These are phyloP conservation scores for Collybia mongolica DNA, from an alignment of 768 basidiomycete species.

Conservation along the genomic window DNA sequence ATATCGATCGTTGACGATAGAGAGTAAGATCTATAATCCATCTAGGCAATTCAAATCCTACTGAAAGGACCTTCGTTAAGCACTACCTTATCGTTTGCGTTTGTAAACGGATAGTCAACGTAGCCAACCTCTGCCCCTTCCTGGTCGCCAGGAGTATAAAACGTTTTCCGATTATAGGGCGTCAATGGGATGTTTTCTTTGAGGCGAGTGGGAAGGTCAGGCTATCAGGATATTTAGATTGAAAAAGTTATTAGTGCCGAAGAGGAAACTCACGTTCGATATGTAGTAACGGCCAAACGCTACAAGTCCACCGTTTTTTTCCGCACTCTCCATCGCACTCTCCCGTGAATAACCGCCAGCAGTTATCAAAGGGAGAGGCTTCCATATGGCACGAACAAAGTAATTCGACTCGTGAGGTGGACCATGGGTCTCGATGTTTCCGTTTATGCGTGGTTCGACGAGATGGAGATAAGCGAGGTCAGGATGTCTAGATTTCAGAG, in stretches of 20 bases:
- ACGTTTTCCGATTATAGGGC: constrained; percentile 26
- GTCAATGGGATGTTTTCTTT: constrained; percentile 26
- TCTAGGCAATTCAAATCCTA: neutral
- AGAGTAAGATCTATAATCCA: too few species aligned
- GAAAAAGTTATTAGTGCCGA: neutral
- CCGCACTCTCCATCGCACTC: constrained; percentile 27
- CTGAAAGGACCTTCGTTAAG: too few species aligned
- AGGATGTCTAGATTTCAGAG: constrained; percentile 39
- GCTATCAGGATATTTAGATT: constrained; percentile 21
- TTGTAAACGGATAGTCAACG: constrained; percentile 27
- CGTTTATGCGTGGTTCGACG: constrained; percentile 12
- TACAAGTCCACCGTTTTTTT: constrained; percentile 27
- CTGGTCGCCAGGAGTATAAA: constrained; percentile 25
- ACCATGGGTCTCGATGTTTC: neutral
- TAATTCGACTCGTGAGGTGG: constrained; percentile 7
- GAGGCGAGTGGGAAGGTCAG: constrained; percentile 34
- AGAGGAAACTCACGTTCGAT: constrained; percentile 27
- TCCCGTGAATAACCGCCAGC: constrained; percentile 35
- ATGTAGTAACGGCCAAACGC: constrained; percentile 29
- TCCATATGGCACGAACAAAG: constrained; percentile 8
- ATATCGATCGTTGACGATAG: too few species aligned
- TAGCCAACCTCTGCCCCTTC: constrained; percentile 22
- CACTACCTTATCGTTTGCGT: too few species aligned
- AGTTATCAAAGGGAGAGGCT: constrained; percentile 21
- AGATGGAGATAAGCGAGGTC: constrained; percentile 7